Percentiles rank a stretch among this genome's conserved stretches.
Evolutionary conservation across 345 rosid species (phyloP).

Genomic region (Acer saccharum): DNA sequence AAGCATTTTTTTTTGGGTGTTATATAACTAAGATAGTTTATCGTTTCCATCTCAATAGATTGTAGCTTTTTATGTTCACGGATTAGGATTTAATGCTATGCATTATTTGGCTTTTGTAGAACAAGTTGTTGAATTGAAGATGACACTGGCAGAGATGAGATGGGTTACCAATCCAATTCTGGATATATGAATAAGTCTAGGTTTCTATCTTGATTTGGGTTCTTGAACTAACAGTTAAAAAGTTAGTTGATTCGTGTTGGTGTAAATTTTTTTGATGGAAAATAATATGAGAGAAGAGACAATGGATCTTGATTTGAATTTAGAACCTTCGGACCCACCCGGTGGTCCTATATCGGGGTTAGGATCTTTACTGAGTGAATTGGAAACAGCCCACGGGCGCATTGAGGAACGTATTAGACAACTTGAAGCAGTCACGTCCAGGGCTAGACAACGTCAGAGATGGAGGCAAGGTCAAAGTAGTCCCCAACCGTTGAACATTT

Average conservation of each 20-base stretch:
- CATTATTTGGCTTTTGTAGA: neutral
- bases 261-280: slow-evolving; percentile 7
- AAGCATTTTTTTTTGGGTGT: neutral
- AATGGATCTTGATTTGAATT: slow-evolving; percentile 63
- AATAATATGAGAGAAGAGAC: slow-evolving; percentile 29
- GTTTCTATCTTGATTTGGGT: slow-evolving; percentile 6
- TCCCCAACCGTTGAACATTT: slow-evolving; percentile 17
- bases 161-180: neutral
- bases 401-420: slow-evolving; percentile 63
- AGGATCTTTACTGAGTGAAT: slow-evolving; percentile 41
- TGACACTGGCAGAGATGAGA: neutral
- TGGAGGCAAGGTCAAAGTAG: slow-evolving; percentile 30
- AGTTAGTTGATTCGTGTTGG: slow-evolving; percentile 1
- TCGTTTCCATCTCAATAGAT: neutral
- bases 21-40: neutral
- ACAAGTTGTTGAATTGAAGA: neutral
- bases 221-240: slow-evolving; percentile 11
- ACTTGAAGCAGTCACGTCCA: slow-evolving; percentile 49
- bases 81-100: neutral
- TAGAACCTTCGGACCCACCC: slow-evolving; percentile 38
- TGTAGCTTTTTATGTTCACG: neutral
- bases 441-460: slow-evolving; percentile 47
- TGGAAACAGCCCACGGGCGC: slow-evolving; percentile 46
- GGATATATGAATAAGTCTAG: neutral
- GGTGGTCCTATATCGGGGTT: slow-evolving; percentile 32